Percentiles rank a stretch among this genome's conserved stretches.
Conservation (phyloP, 2,329 filamentous ascomycete genomes). For the Graphiopsis chlorocephala region DNA sequence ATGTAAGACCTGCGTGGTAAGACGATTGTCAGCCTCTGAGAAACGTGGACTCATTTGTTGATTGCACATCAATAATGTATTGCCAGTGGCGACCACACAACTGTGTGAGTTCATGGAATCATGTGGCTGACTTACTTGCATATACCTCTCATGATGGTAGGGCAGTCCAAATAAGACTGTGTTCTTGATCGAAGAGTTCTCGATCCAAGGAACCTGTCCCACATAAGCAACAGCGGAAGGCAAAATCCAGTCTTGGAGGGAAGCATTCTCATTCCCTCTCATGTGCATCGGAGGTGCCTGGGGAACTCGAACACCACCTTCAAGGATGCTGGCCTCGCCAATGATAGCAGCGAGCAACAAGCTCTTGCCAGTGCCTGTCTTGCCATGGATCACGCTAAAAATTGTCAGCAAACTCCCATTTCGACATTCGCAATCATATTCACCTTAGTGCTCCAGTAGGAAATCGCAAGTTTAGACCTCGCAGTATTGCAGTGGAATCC, state of each 20-base stretch:
- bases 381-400: background rate
- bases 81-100: background rate
- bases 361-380: constrained; percentile 2
- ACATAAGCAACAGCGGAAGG: background rate
- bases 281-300: background rate
- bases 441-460: background rate
- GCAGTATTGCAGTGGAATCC: background rate
- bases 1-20: background rate
- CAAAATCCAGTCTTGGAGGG: background rate
- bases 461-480: background rate
- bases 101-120: background rate
- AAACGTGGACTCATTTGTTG: background rate
- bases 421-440: background rate
- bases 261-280: background rate
- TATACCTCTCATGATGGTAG: background rate
- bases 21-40: background rate
- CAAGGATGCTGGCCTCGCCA: background rate
- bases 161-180: background rate
- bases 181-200: background rate
- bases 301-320: background rate
- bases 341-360: background rate
- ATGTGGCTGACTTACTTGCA: background rate
- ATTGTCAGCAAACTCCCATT: background rate
- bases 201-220: background rate
- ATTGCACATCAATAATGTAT: background rate